A percentile compares a stretch with the other conserved stretches of the same genome.
Conservation (phyloP, 495 filamentous ascomycete species). For the Penicillium antarcticum region DNA sequence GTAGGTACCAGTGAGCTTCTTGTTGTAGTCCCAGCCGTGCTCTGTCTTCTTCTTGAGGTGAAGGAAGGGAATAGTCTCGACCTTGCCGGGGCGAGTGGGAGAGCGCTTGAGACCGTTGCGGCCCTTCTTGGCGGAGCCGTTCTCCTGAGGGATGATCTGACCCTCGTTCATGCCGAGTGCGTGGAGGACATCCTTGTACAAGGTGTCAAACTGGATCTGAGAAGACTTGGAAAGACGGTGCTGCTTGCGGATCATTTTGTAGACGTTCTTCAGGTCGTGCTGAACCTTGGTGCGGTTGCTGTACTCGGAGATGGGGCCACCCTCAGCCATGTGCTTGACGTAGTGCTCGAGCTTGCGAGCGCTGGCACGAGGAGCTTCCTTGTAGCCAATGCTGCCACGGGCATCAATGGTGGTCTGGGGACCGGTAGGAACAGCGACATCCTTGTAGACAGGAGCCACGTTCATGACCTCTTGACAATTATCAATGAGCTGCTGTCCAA, state of each 20-base stretch:
- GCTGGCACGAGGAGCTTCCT: slow-evolving; percentile 82
- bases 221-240: slow-evolving; percentile 93
- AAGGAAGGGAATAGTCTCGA: slow-evolving; percentile 96
- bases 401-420: slow-evolving; percentile 87
- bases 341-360: slow-evolving; percentile 98
- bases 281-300: slow-evolving; percentile 98
- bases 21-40: slow-evolving; percentile 98
- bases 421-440: slow-evolving; percentile 87
- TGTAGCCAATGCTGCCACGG: slow-evolving; percentile 83
- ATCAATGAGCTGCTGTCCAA: slow-evolving; percentile 92
- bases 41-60: slow-evolving; percentile 93
- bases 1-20: slow-evolving; percentile 90
- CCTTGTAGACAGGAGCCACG: slow-evolving; percentile 85
- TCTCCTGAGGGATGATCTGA: slow-evolving; percentile 89
- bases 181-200: slow-evolving; percentile 91
- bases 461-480: slow-evolving; percentile 93
- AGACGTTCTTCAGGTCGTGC: slow-evolving; percentile 87
- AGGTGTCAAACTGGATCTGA: slow-evolving; percentile 87
- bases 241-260: slow-evolving; percentile 96
- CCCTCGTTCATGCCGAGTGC: slow-evolving; percentile 95
- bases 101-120: slow-evolving; percentile 55
- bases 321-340: slow-evolving; percentile 97
- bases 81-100: slow-evolving; percentile 72
- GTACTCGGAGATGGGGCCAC: slow-evolving; percentile 96
- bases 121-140: slow-evolving; percentile 63